Evolutionary conservation across 805 yeast species (phyloP).

Genomic region (Kodamaea neixiangensis): DNA sequence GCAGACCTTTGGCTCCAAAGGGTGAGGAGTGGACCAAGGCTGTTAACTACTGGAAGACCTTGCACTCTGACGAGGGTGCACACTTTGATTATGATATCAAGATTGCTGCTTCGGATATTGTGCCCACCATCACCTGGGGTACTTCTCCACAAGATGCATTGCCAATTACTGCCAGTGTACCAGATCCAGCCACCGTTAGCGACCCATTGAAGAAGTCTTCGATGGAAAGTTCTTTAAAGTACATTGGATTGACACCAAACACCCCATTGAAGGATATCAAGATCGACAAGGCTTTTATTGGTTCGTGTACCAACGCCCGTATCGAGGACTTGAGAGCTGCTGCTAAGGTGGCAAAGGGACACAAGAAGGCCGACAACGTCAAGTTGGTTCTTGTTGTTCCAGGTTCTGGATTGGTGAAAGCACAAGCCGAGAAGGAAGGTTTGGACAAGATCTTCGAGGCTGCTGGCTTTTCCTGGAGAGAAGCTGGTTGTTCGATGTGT

Average conservation of each 20-base stretch:
- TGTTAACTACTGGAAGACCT: constrained; percentile 83
- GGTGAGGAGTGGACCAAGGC: constrained; percentile 97
- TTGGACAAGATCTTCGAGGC: constrained; percentile 84
- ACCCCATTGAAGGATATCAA: constrained; percentile 72
- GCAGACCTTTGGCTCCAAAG: constrained; percentile 91
- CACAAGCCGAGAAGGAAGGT: constrained; percentile 94
- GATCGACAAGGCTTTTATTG: constrained; percentile 94
- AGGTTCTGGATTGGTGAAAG: constrained; percentile 93
- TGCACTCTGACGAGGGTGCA: constrained; percentile 88
- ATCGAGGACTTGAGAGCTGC: constrained; percentile 96
- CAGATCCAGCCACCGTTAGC: constrained; percentile 75
- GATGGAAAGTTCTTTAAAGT: constrained; percentile 86
- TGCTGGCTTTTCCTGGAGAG: constrained; percentile 99
- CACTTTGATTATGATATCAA: constrained; percentile 80
- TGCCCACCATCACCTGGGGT: constrained; percentile 99
- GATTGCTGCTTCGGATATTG: constrained; percentile 79
- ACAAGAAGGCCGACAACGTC: constrained; percentile 78
- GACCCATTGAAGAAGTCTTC: constrained; percentile 79
- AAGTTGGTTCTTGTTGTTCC: constrained; percentile 91
- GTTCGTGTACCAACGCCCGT: constrained; percentile 97
- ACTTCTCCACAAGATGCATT: constrained; percentile 98
- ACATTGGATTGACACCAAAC: constrained; percentile 89
- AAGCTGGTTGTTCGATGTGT: constrained; percentile 99
- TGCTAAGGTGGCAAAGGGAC: constrained; percentile 89
- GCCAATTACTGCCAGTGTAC: constrained; percentile 87